A percentile compares a stretch with the other conserved stretches of the same genome.
Conservation (phyloP, 768 basidiomycete genomes). For the Exsudoporus frostii region DNA sequence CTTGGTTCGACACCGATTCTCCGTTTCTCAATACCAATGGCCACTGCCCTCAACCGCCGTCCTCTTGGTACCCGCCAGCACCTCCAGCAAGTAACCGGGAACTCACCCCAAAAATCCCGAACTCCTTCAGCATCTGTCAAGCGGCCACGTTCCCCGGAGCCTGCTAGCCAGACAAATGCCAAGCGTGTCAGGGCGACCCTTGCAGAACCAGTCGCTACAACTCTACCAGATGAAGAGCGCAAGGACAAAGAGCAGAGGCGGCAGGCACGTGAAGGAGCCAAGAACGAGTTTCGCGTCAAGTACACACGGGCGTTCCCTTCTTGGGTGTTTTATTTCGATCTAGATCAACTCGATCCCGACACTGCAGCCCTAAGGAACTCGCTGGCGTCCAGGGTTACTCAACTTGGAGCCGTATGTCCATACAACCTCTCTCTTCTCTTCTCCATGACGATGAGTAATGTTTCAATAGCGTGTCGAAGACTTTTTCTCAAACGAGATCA, state of each 20-base stretch:
- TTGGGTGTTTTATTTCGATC: constrained; percentile 85
- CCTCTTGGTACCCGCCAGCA: constrained; percentile 45
- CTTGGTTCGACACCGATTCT: constrained; percentile 1
- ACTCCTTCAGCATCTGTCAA: constrained; percentile 37
- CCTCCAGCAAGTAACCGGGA: constrained; percentile 34
- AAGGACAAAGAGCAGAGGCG: constrained; percentile 48
- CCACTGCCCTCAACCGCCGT: constrained; percentile 43
- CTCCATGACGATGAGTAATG: constrained; percentile 1
- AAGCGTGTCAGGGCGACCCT: constrained; percentile 46
- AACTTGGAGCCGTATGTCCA: constrained; percentile 74
- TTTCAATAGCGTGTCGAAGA: constrained; percentile 67
- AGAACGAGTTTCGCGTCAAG: constrained; percentile 76
- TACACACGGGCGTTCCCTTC: constrained; percentile 82
- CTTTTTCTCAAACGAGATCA: constrained; percentile 85
- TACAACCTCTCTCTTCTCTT: not conserved
- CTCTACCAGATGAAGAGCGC: constrained; percentile 35
- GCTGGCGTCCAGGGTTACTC: constrained; percentile 54
- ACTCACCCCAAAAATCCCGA: constrained; percentile 36
- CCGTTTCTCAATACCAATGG: constrained; percentile 31
- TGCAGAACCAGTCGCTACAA: constrained; percentile 18
- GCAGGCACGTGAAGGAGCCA: constrained; percentile 51
- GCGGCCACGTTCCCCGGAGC: constrained; percentile 53
- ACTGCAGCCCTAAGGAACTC: constrained; percentile 34
- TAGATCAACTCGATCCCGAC: constrained; percentile 43
- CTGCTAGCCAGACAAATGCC: constrained; percentile 21